Evolutionary conservation across 2,329 filamentous ascomycete species (phyloP).

Genomic region (Ceratocystis harringtonii): DNA sequence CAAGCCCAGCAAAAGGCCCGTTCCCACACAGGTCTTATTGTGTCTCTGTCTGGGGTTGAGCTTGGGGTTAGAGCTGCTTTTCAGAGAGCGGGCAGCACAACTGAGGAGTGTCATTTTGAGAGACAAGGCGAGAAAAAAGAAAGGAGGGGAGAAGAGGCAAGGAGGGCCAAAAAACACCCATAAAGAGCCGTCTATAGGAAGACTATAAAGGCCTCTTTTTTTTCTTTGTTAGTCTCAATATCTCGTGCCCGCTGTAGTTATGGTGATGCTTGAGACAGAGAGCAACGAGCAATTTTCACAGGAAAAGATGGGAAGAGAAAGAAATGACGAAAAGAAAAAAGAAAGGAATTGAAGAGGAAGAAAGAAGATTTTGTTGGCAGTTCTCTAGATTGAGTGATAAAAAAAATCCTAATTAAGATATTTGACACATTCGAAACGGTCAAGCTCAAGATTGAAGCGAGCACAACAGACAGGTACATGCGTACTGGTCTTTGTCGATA

Average conservation of each 20-base stretch:
- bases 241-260: too few relatives aligned
- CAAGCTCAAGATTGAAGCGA: neutral
- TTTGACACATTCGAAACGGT: neutral
- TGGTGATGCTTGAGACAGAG: too few relatives aligned
- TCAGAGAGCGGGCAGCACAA: conserved; percentile 7
- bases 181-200: neutral
- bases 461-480: neutral
- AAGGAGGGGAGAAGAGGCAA: neutral
- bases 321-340: neutral
- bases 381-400: neutral
- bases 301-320: neutral
- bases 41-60: neutral
- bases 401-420: conserved; percentile 2
- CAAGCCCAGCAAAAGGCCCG: neutral
- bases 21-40: neutral
- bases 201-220: neutral
- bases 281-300: neutral
- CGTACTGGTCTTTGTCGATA: too few relatives aligned
- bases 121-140: neutral
- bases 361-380: neutral
- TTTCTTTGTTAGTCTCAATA: neutral
- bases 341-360: neutral
- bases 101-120: conserved; percentile 13
- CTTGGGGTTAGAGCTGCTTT: neutral
- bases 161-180: neutral